Percentiles rank a stretch among this genome's conserved stretches.
Conservation (phyloP, 352 stramenopile species). For the Globisporangium yorkense region DNA sequence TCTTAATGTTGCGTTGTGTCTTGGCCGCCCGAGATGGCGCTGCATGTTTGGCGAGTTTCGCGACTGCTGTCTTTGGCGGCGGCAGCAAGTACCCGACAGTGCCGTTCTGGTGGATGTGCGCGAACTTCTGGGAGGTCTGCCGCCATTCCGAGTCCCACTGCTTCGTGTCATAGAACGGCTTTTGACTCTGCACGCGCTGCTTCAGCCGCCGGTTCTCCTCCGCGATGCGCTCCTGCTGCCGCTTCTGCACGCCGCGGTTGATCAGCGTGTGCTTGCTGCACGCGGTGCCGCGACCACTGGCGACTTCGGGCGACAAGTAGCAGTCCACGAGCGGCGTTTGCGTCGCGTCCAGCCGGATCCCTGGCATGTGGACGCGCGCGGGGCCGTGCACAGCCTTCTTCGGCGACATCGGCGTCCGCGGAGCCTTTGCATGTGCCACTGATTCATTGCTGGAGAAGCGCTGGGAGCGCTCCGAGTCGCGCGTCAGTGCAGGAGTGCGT, state of each 20-base stretch:
- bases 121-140: conserved; percentile 42
- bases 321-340: conserved; percentile 75
- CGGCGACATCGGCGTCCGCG: conserved; percentile 3
- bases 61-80: conserved; percentile 17
- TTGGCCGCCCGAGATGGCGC: conserved; percentile 2
- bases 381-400: conserved; percentile 34
- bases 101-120: conserved; percentile 55
- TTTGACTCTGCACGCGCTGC: conserved; percentile 43
- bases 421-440: background rate
- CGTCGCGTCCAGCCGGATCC: conserved; percentile 54
- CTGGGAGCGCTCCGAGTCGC: background rate
- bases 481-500: background rate
- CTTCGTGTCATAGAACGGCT: conserved; percentile 63
- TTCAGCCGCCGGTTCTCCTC: conserved; percentile 62
- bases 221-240: conserved; percentile 44
- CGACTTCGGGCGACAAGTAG: conserved; percentile 59
- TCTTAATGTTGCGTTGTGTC: conserved; percentile 9
- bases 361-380: conserved; percentile 57
- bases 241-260: conserved; percentile 48
- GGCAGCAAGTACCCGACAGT: conserved; percentile 67
- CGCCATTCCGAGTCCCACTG: conserved; percentile 77
- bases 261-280: conserved; percentile 64
- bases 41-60: conserved; percentile 1
- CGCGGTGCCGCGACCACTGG: conserved; percentile 52
- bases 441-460: background rate